Base-by-base conservation (phyloP, 305 asterid species). In the Fraxinus floribunda region DNA sequence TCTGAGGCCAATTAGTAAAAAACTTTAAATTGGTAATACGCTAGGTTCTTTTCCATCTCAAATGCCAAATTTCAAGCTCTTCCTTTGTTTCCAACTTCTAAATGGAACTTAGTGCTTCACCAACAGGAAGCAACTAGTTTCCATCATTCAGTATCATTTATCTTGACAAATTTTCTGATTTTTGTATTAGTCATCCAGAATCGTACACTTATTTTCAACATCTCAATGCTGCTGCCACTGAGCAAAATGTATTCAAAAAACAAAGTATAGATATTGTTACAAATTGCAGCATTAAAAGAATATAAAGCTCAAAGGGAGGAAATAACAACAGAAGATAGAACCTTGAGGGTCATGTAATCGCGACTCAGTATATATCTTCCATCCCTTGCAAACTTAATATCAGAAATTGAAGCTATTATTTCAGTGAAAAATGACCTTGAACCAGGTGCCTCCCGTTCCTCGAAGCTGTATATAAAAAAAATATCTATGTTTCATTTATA, bases 341-440 rank as follows among this genome's bases (percentile, higher is more conserved):
- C 99, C 98, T 96, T 96, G 77, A 96, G 98, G 90, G 98, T 96
- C 99, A 96, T 96, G 91, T 94, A 96, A 88, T 96, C 99, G 85
- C 99, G 98, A 81, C 98, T 94, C 76, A 96, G 92, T 85, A 96
- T 90, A 84, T 94, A 89, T 92, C 99, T 92, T 78, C 98, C 98
- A 76, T 89, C 95, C 97, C 81, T 94, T 30, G 98, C 93, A 88
- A 96, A 96, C 94, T 96, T 94, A 78, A 96, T 94, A 89, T 96
- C 99, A 79, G 99, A 96, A 84, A 96, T 91, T 26, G 99, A 96
- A 86, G 99, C 97, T 88, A 96, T 94, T 81, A 96, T 96, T 95
- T 96, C 99, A 64, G 99, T 96, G 91, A 96, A 96, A 88, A 96
- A 96, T 13, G 99, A 94, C 87, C 98, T 93, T 78, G 99, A 91